phyloP scores from a whole-genome alignment of 169 alveolate species.

The Plasmodium fragile region DNA sequence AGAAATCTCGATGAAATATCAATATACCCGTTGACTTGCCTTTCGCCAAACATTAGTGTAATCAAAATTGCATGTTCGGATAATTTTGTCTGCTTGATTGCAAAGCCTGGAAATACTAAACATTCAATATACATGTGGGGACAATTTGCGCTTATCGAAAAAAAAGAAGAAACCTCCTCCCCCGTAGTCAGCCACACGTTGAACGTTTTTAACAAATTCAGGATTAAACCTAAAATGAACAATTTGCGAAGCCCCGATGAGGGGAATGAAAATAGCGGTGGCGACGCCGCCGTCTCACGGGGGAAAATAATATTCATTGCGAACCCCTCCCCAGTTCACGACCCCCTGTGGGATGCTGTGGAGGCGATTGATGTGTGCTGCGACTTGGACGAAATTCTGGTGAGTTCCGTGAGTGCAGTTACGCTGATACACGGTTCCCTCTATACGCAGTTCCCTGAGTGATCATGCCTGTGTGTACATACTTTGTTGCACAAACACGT shows the following conservation, averaged over 20 bases:
- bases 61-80: constrained; percentile 73
- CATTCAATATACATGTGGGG: constrained; percentile 75
- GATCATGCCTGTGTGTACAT: not conserved
- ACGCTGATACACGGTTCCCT: not conserved
- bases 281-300: not conserved
- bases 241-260: not conserved
- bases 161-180: constrained; percentile 18
- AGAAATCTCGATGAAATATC: constrained; percentile 72
- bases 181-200: not conserved
- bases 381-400: constrained; percentile 74
- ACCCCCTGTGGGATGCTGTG: constrained; percentile 38
- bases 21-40: constrained; percentile 41
- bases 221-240: constrained; percentile 24
- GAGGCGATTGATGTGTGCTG: constrained; percentile 66
- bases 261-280: not conserved
- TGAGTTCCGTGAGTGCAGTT: not conserved
- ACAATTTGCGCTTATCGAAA: constrained; percentile 51
- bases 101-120: constrained; percentile 15
- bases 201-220: constrained; percentile 45
- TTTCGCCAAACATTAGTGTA: constrained; percentile 52
- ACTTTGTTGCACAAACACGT: not conserved
- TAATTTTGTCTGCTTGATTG: constrained; percentile 66
- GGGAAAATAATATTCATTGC: constrained; percentile 54
- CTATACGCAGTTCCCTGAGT: not conserved
- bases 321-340: constrained; percentile 60